Evolutionary conservation across 1,139 yeast species (phyloP).

Genomic region (Zygoascus meyerae): DNA sequence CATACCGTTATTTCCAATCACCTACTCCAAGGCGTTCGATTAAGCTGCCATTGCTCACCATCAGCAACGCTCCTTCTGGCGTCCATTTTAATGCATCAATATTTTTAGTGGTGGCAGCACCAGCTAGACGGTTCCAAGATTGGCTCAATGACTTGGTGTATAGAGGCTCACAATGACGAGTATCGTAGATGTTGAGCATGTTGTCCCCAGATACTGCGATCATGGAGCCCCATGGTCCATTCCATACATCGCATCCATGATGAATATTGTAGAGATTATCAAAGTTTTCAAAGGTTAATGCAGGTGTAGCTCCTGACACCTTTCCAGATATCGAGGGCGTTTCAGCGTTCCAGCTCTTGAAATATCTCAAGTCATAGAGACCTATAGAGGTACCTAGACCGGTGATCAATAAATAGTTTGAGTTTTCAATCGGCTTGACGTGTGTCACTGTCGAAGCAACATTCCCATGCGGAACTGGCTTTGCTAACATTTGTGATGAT

Average conservation of each 20-base stretch:
- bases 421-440: constrained; percentile 16
- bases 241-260: constrained; percentile 9
- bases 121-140: neutral
- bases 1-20: too few relatives aligned
- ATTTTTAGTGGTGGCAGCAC: neutral
- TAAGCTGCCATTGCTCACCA: constrained; percentile 1
- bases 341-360: constrained; percentile 8
- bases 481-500: constrained; percentile 8
- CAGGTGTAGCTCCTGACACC: neutral
- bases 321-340: neutral
- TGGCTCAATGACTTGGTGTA: neutral
- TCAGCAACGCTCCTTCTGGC: constrained; percentile 2
- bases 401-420: constrained; percentile 19
- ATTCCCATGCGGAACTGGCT: constrained; percentile 2
- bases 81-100: constrained; percentile 9
- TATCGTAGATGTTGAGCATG: constrained; percentile 4
- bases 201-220: constrained; percentile 8
- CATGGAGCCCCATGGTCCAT: constrained; percentile 6
- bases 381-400: constrained; percentile 22
- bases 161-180: neutral
- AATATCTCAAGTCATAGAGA: constrained; percentile 22
- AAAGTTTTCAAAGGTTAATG: neutral
- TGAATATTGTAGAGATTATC: constrained; percentile 5
- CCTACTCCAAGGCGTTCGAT: neutral
- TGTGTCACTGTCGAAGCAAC: constrained; percentile 13